phyloP scores from a whole-genome alignment of 2,329 filamentous ascomycete species.

The Verticillium albo-atrum region DNA sequence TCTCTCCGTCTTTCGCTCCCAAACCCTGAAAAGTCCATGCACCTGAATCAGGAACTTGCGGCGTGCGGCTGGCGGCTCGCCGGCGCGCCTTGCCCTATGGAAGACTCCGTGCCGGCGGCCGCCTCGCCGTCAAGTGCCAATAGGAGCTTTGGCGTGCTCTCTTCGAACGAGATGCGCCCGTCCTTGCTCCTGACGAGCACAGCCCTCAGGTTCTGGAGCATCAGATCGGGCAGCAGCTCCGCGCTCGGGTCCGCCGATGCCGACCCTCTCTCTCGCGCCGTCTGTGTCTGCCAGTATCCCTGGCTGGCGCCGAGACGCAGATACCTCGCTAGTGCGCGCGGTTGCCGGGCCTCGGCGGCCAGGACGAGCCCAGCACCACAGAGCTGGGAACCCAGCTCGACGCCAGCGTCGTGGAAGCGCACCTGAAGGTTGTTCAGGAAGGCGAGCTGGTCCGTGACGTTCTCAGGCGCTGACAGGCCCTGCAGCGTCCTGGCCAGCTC shows the following conservation, averaged over 20 bases:
- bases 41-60: neutral
- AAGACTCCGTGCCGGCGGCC: neutral
- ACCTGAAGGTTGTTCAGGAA: slow-evolving; percentile 37
- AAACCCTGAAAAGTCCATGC: neutral
- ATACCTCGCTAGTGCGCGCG: slow-evolving; percentile 3
- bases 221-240: neutral
- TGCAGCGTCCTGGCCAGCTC: slow-evolving; percentile 16
- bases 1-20: too few relatives aligned
- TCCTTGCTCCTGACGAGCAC: neutral
- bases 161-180: neutral
- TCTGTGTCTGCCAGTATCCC: slow-evolving; percentile 2
- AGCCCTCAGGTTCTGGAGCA: neutral
- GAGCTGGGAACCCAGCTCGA: slow-evolving; percentile 20
- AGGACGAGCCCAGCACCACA: slow-evolving; percentile 23
- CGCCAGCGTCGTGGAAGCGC: slow-evolving; percentile 19
- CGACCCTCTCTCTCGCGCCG: neutral
- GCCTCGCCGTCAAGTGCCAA: neutral
- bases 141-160: neutral
- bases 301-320: slow-evolving; percentile 3
- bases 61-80: neutral
- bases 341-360: slow-evolving; percentile 18
- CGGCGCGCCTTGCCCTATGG: neutral
- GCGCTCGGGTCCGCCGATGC: too few relatives aligned
- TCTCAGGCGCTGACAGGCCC: slow-evolving; percentile 17
- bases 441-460: slow-evolving; percentile 26